Conservation (phyloP, 805 yeast genomes). For the Ogataea allantospora region DNA sequence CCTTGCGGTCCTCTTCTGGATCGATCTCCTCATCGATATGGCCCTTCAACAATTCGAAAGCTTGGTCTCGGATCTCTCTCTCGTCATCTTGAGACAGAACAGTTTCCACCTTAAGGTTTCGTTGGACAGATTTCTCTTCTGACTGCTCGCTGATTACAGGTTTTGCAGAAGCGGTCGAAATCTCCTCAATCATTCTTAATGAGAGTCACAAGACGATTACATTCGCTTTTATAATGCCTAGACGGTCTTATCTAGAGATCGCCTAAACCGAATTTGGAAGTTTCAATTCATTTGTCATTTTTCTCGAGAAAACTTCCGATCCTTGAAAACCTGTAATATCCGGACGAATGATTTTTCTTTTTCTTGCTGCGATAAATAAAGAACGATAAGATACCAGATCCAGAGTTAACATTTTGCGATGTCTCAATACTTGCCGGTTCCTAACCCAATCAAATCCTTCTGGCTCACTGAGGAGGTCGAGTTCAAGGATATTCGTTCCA, state of each 20-base stretch:
- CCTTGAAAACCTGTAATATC: neutral
- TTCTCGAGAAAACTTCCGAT: neutral
- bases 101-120: neutral
- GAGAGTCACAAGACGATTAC: too few species aligned
- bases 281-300: neutral
- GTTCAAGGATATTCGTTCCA: conserved; percentile 19
- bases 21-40: conserved; percentile 4
- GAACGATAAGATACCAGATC: neutral
- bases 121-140: neutral
- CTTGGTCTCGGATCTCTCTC: conserved; percentile 5
- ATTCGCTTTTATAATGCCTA: too few species aligned
- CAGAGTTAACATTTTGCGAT: neutral
- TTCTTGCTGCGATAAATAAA: neutral
- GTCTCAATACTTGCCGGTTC: conserved; percentile 20
- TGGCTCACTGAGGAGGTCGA: conserved; percentile 18
- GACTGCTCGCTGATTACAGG: neutral
- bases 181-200: too few species aligned
- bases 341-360: too few species aligned
- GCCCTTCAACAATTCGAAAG: conserved; percentile 6
- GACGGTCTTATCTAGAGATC: conserved; percentile 6
- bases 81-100: conserved; percentile 5
- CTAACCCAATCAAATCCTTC: conserved; percentile 20
- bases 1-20: conserved; percentile 31
- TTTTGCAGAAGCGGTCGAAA: conserved; percentile 6
- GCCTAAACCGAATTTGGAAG: conserved; percentile 1